A percentile compares a stretch with the other conserved stretches of the same genome.
Conservation (phyloP, 129 eudicot genomes). For the Erigeron canadensis region DNA sequence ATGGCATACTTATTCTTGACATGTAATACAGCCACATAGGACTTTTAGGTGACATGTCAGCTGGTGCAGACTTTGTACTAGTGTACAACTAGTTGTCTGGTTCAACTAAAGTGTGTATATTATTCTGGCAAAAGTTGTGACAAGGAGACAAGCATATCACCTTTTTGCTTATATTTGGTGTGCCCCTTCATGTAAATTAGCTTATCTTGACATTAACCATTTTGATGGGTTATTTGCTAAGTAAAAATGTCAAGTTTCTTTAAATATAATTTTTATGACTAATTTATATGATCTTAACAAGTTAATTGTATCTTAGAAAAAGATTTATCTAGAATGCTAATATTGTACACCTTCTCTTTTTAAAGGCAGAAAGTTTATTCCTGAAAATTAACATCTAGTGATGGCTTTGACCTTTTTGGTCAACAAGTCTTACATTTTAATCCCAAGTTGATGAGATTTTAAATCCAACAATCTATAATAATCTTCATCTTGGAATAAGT, state of each 20-base stretch:
- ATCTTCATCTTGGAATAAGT: conserved; percentile 2
- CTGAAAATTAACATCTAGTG: neutral
- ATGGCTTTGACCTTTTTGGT: neutral
- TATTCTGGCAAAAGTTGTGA: neutral
- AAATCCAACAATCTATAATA: neutral
- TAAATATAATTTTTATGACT: neutral
- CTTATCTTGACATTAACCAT: no score
- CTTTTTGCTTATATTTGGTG: no score
- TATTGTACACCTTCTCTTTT: neutral
- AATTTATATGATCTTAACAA: neutral
- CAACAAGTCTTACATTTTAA: neutral
- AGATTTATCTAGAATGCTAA: neutral
- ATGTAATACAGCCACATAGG: neutral
- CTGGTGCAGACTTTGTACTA: neutral
- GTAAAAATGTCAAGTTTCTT: neutral
- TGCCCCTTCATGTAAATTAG: no score
- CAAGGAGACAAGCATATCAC: neutral
- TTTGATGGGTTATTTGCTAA: neutral
- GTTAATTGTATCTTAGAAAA: neutral
- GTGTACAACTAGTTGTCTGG: neutral
- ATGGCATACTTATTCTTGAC: neutral
- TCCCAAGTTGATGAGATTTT: neutral
- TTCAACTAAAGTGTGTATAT: neutral
- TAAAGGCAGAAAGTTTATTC: neutral
- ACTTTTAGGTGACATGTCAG: neutral